Percentiles rank a stretch among this genome's conserved stretches.
phyloP scores from a whole-genome alignment of 306 rosid genomes.

The Gillenia trifoliata region DNA sequence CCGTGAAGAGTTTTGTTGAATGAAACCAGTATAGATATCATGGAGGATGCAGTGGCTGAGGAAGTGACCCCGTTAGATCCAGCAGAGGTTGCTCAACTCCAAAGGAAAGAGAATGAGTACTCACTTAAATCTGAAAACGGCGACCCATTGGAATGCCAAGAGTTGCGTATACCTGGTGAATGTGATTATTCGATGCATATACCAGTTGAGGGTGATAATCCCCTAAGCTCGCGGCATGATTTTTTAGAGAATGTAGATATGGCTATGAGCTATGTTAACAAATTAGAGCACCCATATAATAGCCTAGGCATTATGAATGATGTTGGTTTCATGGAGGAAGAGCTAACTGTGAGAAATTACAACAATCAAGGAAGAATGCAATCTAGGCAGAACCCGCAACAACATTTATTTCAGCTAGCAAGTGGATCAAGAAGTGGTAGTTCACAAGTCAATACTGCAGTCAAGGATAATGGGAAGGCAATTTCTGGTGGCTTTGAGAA shows the following conservation, averaged over 20 bases:
- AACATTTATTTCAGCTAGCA: constrained; percentile 58
- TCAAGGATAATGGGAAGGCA: constrained; percentile 44
- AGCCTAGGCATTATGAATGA: constrained; percentile 27
- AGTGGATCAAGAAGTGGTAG: constrained; percentile 59
- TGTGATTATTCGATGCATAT: constrained; percentile 18
- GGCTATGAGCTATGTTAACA: constrained; percentile 21
- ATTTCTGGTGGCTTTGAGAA: constrained; percentile 43
- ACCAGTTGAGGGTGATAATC: constrained; percentile 36
- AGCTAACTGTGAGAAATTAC: constrained; percentile 50
- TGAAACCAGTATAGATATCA: constrained; percentile 31
- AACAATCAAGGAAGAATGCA: constrained; percentile 37
- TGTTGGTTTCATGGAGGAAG: constrained; percentile 52
- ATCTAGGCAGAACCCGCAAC: constrained; percentile 53
- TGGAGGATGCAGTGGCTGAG: constrained; percentile 63
- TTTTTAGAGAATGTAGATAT: constrained; percentile 28
- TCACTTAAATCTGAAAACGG: constrained; percentile 25
- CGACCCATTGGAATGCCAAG: constrained; percentile 37
- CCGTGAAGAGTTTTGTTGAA: constrained; percentile 19
- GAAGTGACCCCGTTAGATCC: constrained; percentile 35
- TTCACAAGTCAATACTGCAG: constrained; percentile 32
- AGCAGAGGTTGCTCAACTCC: constrained; percentile 45
- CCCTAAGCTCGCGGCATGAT: constrained; percentile 29
- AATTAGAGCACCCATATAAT: constrained; percentile 36
- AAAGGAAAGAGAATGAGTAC: constrained; percentile 45
- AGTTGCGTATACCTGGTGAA: constrained; percentile 37